phyloP scores from a whole-genome alignment of 208 protist genomes.

The Histomonas meleagridis region DNA sequence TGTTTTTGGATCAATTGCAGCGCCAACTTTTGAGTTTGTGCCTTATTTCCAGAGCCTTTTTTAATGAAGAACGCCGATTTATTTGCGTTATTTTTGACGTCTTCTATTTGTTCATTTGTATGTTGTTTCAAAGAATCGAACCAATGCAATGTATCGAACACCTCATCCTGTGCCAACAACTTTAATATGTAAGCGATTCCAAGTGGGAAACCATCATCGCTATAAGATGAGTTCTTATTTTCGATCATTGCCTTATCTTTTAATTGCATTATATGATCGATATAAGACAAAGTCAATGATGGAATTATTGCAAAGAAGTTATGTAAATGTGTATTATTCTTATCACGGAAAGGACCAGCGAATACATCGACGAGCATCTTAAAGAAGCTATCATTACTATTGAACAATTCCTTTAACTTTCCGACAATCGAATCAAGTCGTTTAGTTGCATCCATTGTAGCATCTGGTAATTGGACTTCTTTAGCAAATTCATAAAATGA shows the following conservation, averaged over 20 bases:
- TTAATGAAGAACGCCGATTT: not conserved
- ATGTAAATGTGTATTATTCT: constrained; percentile 66
- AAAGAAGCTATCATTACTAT: constrained; percentile 79
- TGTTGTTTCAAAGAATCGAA: constrained; percentile 60
- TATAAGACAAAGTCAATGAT: constrained; percentile 72
- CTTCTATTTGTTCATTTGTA: not conserved
- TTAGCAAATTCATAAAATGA: constrained; percentile 23
- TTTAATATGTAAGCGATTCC: constrained; percentile 76
- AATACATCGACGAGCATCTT: constrained; percentile 76
- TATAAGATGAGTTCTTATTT: constrained; percentile 67
- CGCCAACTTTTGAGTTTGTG: not conserved
- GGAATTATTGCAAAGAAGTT: constrained; percentile 83
- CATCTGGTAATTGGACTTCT: not conserved
- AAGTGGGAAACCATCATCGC: constrained; percentile 87
- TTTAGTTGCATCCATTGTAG: not conserved
- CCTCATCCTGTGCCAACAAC: constrained; percentile 70
- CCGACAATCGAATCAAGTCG: constrained; percentile 49
- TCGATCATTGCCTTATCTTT: constrained; percentile 80
- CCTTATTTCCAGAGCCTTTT: not conserved
- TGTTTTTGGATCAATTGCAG: not conserved
- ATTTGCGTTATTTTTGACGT: not conserved
- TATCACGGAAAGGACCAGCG: not conserved
- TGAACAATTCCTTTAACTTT: constrained; percentile 68
- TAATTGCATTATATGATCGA: constrained; percentile 70
- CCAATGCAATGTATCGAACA: constrained; percentile 83